Base-by-base conservation (phyloP, 129 eudicot genomes). In the Tagetes patula region DNA sequence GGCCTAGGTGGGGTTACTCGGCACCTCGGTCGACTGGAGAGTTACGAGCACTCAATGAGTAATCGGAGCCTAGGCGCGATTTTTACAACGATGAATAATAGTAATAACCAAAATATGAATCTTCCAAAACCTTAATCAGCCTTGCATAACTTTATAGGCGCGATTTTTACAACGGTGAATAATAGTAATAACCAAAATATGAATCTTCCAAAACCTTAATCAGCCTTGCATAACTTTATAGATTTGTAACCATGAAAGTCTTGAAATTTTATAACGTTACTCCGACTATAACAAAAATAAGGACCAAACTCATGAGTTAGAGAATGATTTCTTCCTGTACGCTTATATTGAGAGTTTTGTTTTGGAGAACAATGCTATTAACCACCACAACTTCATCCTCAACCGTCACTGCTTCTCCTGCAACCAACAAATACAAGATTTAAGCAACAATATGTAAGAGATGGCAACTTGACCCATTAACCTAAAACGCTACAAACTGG, bases 311-410 rank as follows among this genome's bases (percentile, higher is more conserved):
- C 38, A 61, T 30, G 45, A 39, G 40, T 47, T 62, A 78, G 20
- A 71, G 82, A 3, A 95, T 86, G 71, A 95, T 95, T 83, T 95
- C 99, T 48, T 95, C 97, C 42, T 90, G 97, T 12, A 95, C 97
- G 50, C 99, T 90, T 61, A 88, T 77, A 71, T 95, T 90, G 65
- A 95, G 97, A 13, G 81, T 77, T 81, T 90, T 90, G 66, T 95
- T 83, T 45, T 96, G 99, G 32, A 95, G 94, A 74, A 95, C 96
- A 42, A 95, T 95, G 87, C 96, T 81, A 84, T 85, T 88, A 36
- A 73, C 90, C 65, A 95, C 91, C 33, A 95, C 97, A 37, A 95
- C 97, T 80, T 95, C 97, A 72, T 95, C 99, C 80, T 95, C 99
- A 54, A 95, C 99, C 4, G 77, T 76, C 69, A 90, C 99, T 1